A percentile compares a stretch with the other conserved stretches of the same genome.
These are phyloP conservation scores for Pichia manshurica DNA, from an alignment of 805 yeast genomes.

Conservation along the genomic window DNA sequence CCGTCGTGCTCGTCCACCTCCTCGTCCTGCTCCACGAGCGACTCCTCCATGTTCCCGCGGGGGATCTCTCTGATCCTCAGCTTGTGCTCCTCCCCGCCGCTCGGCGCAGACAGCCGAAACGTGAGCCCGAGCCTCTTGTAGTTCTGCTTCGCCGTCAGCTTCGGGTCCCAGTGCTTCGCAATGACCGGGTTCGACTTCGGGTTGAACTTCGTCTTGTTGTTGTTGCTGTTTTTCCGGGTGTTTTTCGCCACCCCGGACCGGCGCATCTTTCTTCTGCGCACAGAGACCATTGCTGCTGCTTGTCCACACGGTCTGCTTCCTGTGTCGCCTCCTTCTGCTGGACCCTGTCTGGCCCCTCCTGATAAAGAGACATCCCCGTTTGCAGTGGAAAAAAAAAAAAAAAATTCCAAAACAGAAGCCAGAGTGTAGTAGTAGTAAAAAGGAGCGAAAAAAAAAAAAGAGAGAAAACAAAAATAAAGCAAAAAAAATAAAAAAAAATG, in stretches of 20 bases:
- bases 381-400: no score
- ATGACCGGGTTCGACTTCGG: slow-evolving; percentile 73
- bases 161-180: slow-evolving; percentile 85
- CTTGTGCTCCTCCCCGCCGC: slow-evolving; percentile 78
- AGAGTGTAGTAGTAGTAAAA: no score
- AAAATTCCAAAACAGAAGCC: no score
- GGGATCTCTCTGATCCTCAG: slow-evolving; percentile 33
- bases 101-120: slow-evolving; percentile 54
- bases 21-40: slow-evolving; percentile 25
- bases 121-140: slow-evolving; percentile 76
- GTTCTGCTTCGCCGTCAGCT: slow-evolving; percentile 76
- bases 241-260: slow-evolving; percentile 65
- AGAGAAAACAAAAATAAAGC: no score
- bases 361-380: no score
- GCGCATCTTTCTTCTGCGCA: slow-evolving; percentile 80
- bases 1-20: slow-evolving; percentile 33
- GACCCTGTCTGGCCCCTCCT: no score
- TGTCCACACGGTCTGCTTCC: no score
- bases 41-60: slow-evolving; percentile 15
- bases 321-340: no score
- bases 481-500: no score
- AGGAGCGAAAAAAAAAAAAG: no score
- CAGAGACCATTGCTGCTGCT: slow-evolving; percentile 44
- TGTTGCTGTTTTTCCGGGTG: slow-evolving; percentile 70
- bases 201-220: slow-evolving; percentile 60